Conservation (phyloP, 192 early-diverging fungal species). For the Backusella psychrophila region DNA sequence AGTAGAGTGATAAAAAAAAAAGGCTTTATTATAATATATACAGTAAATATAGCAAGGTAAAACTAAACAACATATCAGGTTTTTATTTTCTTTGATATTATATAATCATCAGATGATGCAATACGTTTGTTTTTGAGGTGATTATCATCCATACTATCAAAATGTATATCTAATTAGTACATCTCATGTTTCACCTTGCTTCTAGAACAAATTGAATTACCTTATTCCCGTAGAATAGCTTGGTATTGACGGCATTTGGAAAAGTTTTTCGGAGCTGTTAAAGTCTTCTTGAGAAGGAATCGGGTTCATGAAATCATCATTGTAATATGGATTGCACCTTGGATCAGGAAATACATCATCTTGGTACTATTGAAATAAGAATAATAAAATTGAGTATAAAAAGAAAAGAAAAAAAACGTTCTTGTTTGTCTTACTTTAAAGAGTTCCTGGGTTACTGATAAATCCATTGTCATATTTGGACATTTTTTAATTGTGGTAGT, state of each 20-base stretch:
- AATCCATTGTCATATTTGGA: background rate
- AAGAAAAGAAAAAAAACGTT: background rate
- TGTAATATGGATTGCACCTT: background rate
- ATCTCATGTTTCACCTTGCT: background rate
- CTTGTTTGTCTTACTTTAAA: background rate
- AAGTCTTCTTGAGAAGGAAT: background rate
- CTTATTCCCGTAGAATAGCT: background rate
- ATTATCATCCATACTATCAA: background rate
- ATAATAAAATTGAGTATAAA: background rate
- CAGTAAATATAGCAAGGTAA: background rate
- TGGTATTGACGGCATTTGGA: background rate
- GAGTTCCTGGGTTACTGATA: background rate
- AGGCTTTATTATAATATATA: background rate
- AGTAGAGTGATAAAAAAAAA: background rate
- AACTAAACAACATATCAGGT: background rate
- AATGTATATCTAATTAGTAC: background rate
- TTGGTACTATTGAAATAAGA: background rate
- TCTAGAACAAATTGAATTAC: background rate
- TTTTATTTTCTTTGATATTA: background rate
- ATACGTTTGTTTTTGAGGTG: background rate
- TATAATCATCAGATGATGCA: background rate
- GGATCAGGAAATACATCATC: background rate
- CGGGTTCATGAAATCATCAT: constrained; percentile 1
- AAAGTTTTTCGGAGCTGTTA: background rate
- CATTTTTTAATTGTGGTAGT: background rate